Evolutionary conservation across 2,329 filamentous ascomycete genomes (phyloP), one percentile per base, ranked within the genome.

Genomic region (Ophiostoma ips): DNA sequence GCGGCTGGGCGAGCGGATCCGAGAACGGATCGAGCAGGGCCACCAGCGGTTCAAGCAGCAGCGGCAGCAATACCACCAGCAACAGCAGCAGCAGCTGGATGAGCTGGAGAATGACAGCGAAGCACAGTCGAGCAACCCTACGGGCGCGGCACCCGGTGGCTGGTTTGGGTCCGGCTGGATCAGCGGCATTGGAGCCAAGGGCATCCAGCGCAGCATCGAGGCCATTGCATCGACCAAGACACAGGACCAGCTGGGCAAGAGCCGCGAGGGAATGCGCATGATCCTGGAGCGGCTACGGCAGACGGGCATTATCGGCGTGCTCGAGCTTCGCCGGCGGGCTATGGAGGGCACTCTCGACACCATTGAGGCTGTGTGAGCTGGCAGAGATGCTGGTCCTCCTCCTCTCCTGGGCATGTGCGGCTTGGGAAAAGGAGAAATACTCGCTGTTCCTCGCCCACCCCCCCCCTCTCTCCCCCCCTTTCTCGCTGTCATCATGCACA

Each of bases 201-300:
- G 83, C n/a, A 76, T 90, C 43, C 83, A 89, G 63, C 72, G 82
- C 56, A 87, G 81, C 59, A 89, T 92, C 59, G 86, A 92, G 68
- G 76, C 76, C 49, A 81, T 90, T 53, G 84, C 84, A 11, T 79
- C 85, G 36, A 83, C 80, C 60, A 83, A 86, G 62, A 87, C 86
- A 5, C 77, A 83, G 56, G 82, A 84, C 58, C 84, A 86, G 61
- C 74, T 90, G 58, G 80, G 82, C 48, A 89, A 89, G 68, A 86
- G 84, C 57, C 79, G 83, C 46, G 83, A 89, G 62, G 86, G 86
- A 46, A 90, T 92, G 86, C 80, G 77, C 51, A 77, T 89, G 35
- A 85, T 92, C 9, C 71, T 92, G 19, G 83, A 88, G 64, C 72
- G 85, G 45, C 67, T 80, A 48, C 71, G 76, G 45, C 75, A 76